Percentiles rank a stretch among this genome's conserved stretches.
These are phyloP conservation scores for Dacryopinax spathularia DNA, from an alignment of 768 basidiomycete genomes.

Conservation along the genomic window DNA sequence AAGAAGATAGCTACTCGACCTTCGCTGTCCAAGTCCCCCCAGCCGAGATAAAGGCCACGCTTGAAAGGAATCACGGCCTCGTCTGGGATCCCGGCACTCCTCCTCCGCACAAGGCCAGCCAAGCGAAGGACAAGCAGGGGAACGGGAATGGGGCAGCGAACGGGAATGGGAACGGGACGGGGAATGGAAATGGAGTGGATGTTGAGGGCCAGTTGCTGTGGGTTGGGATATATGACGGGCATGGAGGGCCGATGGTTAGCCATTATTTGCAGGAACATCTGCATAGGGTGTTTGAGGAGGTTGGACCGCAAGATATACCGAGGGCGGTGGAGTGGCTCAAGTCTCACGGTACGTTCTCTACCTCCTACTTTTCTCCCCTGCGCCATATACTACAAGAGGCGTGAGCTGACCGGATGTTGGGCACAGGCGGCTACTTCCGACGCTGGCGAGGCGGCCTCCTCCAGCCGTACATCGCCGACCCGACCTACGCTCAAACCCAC, in stretches of 20 bases:
- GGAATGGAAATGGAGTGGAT: conserved; percentile 26
- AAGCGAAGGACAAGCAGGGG: no score
- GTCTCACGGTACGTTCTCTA: conserved; percentile 37
- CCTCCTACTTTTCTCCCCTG: not conserved
- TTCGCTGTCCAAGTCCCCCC: conserved; percentile 62
- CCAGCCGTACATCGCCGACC: conserved; percentile 4
- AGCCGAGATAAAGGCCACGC: conserved; percentile 50
- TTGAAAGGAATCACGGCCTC: conserved; percentile 46
- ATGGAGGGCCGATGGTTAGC: conserved; percentile 83
- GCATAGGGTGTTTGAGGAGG: conserved; percentile 71
- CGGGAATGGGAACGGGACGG: not conserved
- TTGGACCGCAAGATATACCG: conserved; percentile 52
- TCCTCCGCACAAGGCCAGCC: not conserved
- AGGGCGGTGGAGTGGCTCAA: conserved; percentile 65
- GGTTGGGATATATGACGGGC: conserved; percentile 90
- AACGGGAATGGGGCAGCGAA: not conserved
- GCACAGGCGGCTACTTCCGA: conserved; percentile 61
- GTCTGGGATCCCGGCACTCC: conserved; percentile 57
- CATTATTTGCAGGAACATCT: conserved; percentile 74
- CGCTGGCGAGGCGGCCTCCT: conserved; percentile 73
- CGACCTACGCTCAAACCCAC: not conserved
- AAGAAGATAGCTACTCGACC: conserved; percentile 77
- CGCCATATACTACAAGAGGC: no score
- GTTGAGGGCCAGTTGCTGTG: conserved; percentile 67
- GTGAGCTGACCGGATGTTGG: not conserved